Evolutionary conservation across 345 rosid species (phyloP), one percentile per base, ranked within the genome.

Genomic region (Moringa oleifera): DNA sequence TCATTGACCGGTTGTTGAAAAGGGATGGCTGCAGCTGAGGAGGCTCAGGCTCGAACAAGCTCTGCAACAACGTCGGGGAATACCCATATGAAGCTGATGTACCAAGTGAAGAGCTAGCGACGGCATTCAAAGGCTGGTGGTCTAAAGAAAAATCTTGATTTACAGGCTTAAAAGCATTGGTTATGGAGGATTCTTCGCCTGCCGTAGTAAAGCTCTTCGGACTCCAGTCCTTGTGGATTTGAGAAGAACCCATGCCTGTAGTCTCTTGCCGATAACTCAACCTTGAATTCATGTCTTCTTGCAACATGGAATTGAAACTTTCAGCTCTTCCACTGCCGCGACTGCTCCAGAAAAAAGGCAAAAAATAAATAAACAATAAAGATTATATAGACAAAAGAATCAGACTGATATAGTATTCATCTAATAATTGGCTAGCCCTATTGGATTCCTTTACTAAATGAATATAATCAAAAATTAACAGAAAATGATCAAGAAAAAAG

Each of bases 261-360:
- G 33, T 28, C 33, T 28, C 33, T 28, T 28, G 33, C 33, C 33
- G 33, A 28, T 28, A 28, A 69, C 49, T 68, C 50, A 69, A 20
- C 61, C 71, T 80, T 36, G 84, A 78, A 69, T 59, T 82, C 68
- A 82, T 75, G 59, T 83, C 83, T 71, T 80, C 91, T 74, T 77
- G 83, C 68, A 78, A 50, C 65, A 72, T 46, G 21, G 80, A 71
- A 37, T 70, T 69, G 47, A 57, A 78, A 55, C 47, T 53, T 57
- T 78, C 79, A 4, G 45, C 54, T 70, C 75, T 74, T n/a, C 61
- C 68, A 31, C 68, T 69, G 1, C 73, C 63, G 0, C 71, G 64
- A 20, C 83, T 74, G 51, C 54, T 55, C 25, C 6, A 41, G 12
- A 41, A 5, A 5, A 41, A 41, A 41, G 1, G 17, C 6, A 41